Evolutionary conservation across 2,329 filamentous ascomycete species (phyloP), one percentile per base, ranked within the genome.

Genomic region (Alternaria angustiovoidea): DNA sequence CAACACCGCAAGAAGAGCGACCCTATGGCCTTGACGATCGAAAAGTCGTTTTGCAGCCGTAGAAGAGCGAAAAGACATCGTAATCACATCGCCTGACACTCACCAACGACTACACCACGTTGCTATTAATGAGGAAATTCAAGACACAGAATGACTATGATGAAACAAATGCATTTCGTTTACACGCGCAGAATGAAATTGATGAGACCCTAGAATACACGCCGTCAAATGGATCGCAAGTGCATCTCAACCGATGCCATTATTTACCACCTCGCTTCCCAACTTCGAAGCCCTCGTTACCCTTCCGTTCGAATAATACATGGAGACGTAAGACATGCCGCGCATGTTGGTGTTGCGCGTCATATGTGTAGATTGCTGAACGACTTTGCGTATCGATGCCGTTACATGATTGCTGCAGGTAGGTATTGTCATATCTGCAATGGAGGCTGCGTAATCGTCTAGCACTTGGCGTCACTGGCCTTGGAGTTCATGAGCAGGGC

Each of bases 401-500:
- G 61, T 57, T 66, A 22, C 46, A 67, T 58, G 62, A 62, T 59
- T 61, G 63, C 66, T 71, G 73, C 73, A 77, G 70, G 61, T 51
- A 20, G 41, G 47, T 49, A 12, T 75, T 77, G 70, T 67, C 73
- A 51, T 54, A 51, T 68, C 74, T 78, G 74, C 74, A 69, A 70
- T 67, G 54, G 56, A 26, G 44, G 34, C 49, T 24, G 39, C 43
- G 39, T 14, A 28, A 54, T 44, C 41, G 47, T 60, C 55, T 70
- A 70, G 65, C 70, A 73, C 4, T 9, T 24, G 41, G 54, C 65
- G 36, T 65, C 68, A 51, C 66, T 67, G 57, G 69, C 91, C 86
- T 95, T 96, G 61, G 95, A 96, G 91, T 98, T 99, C 96, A 99
- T 99, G 79, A 99, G 89, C 78, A 99, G 91, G 68, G 95, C 95